Evolutionary conservation across 805 yeast genomes (phyloP).

Genomic region (Candida tibetensis): DNA sequence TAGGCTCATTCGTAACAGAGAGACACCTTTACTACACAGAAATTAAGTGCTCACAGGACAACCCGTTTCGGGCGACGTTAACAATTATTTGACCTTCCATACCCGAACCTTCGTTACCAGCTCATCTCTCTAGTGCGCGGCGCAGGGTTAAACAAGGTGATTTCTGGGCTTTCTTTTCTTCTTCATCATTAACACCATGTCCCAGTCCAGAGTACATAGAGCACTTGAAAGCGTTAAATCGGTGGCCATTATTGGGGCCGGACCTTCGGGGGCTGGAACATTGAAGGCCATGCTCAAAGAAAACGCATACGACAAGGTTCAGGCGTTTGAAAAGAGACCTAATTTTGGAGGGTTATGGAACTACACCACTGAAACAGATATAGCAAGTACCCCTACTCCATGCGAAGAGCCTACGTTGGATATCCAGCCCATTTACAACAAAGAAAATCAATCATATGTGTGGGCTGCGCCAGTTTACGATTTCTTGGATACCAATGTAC

Average conservation of each 20-base stretch:
- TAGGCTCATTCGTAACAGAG: no score
- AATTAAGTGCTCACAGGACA: no score
- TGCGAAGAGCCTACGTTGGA: constrained; percentile 18
- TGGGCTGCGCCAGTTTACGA: constrained; percentile 55
- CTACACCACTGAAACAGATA: constrained; percentile 38
- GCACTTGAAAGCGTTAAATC: constrained; percentile 21
- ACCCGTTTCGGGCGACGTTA: no score
- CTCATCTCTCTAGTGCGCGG: no score
- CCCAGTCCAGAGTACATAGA: neutral
- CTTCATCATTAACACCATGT: no score
- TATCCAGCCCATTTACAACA: constrained; percentile 10
- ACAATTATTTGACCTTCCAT: no score
- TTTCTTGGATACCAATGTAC: constrained; percentile 67
- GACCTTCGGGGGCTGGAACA: constrained; percentile 57
- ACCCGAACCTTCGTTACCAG: no score
- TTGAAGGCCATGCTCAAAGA: constrained; percentile 54
- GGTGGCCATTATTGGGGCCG: constrained; percentile 74
- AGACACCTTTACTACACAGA: no score
- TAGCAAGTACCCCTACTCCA: constrained; percentile 18
- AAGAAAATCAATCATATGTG: constrained; percentile 15
- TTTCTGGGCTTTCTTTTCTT: no score
- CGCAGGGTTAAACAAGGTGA: no score
- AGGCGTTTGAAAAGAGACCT: constrained; percentile 57
- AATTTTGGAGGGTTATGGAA: constrained; percentile 84
- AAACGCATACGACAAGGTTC: constrained; percentile 42